A percentile compares a stretch with the other conserved stretches of the same genome.
These are phyloP conservation scores for Phytophthora litchii DNA, from an alignment of 352 stramenopile species.

Conservation along the genomic window DNA sequence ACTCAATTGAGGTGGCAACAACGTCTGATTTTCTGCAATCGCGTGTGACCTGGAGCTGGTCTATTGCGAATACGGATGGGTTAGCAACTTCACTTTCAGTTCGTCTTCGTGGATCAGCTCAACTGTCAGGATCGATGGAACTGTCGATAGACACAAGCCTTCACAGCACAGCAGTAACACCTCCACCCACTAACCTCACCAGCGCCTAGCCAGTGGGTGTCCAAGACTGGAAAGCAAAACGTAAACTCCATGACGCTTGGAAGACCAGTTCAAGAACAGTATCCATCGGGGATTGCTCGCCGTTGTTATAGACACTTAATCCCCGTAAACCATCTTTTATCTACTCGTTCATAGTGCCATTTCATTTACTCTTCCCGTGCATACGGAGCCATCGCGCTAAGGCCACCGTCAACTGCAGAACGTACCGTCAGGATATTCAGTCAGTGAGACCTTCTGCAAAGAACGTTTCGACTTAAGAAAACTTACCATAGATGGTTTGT, in stretches of 20 bases:
- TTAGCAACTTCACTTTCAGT: conserved; percentile 5
- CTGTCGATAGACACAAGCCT: conserved; percentile 2
- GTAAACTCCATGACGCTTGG: conserved; percentile 4
- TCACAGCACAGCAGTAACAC: conserved; percentile 1
- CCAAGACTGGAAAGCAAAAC: neutral
- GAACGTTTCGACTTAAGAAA: neutral
- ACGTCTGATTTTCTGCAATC: conserved; percentile 1
- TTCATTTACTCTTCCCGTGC: conserved; percentile 28
- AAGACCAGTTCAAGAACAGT: neutral
- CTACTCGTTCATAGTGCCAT: neutral
- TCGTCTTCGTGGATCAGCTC: conserved; percentile 12
- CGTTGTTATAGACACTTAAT: neutral
- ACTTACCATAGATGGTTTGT: conserved; percentile 89
- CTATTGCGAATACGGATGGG: conserved; percentile 6
- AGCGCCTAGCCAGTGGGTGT: neutral
- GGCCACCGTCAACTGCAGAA: conserved; percentile 71
- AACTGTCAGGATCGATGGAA: conserved; percentile 4
- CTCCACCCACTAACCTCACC: conserved; percentile 1
- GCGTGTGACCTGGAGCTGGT: conserved; percentile 5
- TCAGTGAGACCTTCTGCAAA: neutral
- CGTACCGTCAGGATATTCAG: conserved; percentile 12
- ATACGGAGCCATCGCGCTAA: conserved; percentile 61
- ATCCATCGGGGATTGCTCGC: neutral
- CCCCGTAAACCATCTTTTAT: neutral
- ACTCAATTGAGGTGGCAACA: neutral